A percentile compares a stretch with the other conserved stretches of the same genome.
phyloP scores from a whole-genome alignment of 805 yeast genomes.

The Nakazawaea anatomiae region DNA sequence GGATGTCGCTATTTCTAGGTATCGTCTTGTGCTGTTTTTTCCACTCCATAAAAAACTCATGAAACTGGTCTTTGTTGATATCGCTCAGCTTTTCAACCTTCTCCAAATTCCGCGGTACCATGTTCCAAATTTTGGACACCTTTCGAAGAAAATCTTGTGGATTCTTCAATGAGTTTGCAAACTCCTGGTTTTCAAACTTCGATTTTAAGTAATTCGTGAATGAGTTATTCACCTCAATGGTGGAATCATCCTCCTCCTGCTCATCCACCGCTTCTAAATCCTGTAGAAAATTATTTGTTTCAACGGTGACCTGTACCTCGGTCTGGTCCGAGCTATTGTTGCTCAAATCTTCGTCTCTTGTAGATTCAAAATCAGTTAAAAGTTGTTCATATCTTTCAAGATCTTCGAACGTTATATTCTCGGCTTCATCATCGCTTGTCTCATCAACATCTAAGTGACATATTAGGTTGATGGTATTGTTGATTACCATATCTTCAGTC shows the following conservation, averaged over 20 bases:
- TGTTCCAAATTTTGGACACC: slow-evolving; percentile 8
- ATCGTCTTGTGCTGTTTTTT: background rate
- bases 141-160: slow-evolving; percentile 8
- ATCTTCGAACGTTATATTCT: slow-evolving; percentile 1
- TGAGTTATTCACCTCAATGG: background rate
- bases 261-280: background rate
- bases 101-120: slow-evolving; percentile 1
- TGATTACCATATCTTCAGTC: background rate
- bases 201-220: slow-evolving; percentile 4
- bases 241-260: background rate
- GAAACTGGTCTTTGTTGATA: slow-evolving; percentile 8
- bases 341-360: slow-evolving; percentile 8
- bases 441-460: background rate
- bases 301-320: background rate
- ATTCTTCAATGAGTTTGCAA: background rate
- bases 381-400: slow-evolving; percentile 5
- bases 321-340: background rate
- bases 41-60: slow-evolving; percentile 6
- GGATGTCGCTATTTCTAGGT: background rate
- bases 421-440: slow-evolving; percentile 1
- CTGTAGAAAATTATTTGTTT: background rate
- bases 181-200: background rate
- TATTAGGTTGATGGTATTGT: background rate
- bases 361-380: slow-evolving; percentile 9
- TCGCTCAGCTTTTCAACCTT: background rate